Evolutionary conservation across 2,329 filamentous ascomycete species (phyloP).

Genomic region (Calonectria crousiana): DNA sequence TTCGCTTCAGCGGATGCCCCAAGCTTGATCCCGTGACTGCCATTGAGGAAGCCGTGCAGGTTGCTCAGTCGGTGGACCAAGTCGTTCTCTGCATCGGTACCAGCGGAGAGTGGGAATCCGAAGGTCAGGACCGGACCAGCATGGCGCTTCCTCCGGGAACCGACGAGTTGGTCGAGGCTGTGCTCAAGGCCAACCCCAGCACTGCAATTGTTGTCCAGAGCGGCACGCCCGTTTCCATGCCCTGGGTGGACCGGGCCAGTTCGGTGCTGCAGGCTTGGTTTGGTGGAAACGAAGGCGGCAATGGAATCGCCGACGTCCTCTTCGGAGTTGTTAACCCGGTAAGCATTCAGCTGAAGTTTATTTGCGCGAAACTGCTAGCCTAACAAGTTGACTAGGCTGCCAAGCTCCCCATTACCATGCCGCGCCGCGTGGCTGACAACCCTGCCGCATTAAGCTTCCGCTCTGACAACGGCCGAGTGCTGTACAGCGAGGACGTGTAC

Average conservation of each 20-base stretch:
- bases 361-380: background rate
- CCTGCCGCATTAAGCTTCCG: constrained; percentile 32
- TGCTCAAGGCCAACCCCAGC: constrained; percentile 29
- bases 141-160: constrained; percentile 31
- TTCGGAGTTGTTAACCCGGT: constrained; percentile 33
- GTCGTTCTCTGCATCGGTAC: constrained; percentile 32
- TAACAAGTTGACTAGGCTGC: constrained; percentile 18
- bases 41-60: constrained; percentile 26
- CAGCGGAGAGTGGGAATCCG: constrained; percentile 34
- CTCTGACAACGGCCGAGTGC: constrained; percentile 28
- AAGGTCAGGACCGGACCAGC: constrained; percentile 28
- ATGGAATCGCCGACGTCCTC: constrained; percentile 34
- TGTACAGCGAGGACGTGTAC: constrained; percentile 35
- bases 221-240: constrained; percentile 34
- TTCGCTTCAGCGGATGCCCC: constrained; percentile 31
- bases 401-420: constrained; percentile 34
- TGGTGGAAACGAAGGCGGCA: constrained; percentile 34
- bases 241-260: constrained; percentile 27
- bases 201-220: constrained; percentile 30
- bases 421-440: constrained; percentile 29
- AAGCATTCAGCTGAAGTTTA: background rate
- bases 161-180: constrained; percentile 29
- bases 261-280: constrained; percentile 33
- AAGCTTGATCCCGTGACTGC: constrained; percentile 23
- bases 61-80: constrained; percentile 27